These are phyloP conservation scores for Juncus inflexus DNA, from an alignment of 176 grass and related monocot genomes.

Conservation along the genomic window DNA sequence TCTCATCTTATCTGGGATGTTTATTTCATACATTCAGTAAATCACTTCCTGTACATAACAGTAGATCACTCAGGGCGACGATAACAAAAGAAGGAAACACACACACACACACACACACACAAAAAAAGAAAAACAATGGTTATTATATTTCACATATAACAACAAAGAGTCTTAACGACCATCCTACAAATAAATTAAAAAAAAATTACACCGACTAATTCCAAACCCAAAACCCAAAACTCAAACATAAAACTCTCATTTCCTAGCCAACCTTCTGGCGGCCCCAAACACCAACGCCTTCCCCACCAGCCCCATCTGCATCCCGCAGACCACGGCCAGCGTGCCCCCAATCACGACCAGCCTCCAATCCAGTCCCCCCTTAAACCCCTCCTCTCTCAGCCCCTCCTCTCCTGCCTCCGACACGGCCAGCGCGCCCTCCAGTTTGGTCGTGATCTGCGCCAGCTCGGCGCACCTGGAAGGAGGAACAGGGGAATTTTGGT, in stretches of 20 bases:
- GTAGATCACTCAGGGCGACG: too few species aligned
- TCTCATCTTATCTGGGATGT: too few species aligned
- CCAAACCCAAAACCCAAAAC: neutral
- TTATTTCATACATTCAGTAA: too few species aligned
- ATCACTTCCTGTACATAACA: too few species aligned
- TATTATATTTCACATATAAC: too few species aligned
- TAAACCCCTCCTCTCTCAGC: constrained; percentile 8
- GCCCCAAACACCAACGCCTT: constrained; percentile 68
- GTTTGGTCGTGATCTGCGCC: constrained; percentile 58
- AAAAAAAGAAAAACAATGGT: too few species aligned
- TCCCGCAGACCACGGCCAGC: constrained; percentile 54
- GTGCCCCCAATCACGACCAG: constrained; percentile 71
- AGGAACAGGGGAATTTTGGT: constrained; percentile 36
- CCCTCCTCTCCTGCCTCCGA: constrained; percentile 19
- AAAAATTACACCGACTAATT: too few species aligned
- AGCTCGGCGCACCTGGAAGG: constrained; percentile 49
- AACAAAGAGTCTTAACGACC: too few species aligned
- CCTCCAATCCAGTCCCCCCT: constrained; percentile 77
- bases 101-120: too few species aligned
- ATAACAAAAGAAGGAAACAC: too few species aligned
- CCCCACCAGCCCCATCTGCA: constrained; percentile 65
- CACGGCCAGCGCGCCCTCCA: constrained; percentile 26
- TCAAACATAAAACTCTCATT: constrained; percentile 31
- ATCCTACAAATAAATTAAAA: too few species aligned
- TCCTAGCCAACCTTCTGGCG: constrained; percentile 61